Evolutionary conservation across 139 green algal genomes (phyloP), one percentile per base, ranked within the genome.

Genomic region (Tetradesmus lagerheimii): DNA sequence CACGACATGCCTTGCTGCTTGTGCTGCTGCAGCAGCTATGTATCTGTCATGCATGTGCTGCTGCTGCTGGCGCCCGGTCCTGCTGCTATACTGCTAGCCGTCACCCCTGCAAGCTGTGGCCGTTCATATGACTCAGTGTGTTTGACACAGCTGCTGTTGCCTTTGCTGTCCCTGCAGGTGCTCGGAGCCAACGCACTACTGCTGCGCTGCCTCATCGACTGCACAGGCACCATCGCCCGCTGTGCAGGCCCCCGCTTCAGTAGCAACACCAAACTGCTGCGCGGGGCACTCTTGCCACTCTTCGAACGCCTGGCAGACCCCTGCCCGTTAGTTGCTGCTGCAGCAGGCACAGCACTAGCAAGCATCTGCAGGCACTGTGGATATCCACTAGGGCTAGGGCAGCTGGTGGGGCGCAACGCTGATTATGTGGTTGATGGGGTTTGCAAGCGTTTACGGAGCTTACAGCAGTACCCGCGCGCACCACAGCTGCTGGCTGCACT

Each of bases 371-470:
- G 43, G 31, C 66, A 89, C n/a, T 16, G 82, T 35, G 95, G 94
- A 50, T 96, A 96, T 80, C 45, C 31, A n/a, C 80, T 75, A 38
- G 91, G 89, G 3, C 82, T 97, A 47, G 31, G 35, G 14, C n/a
- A 90, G 18, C 92, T 98, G 41, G 80, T 98, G 18, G 45, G 80
- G 0, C 87, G 43, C 16, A 98, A 98, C 80, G 94, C 94, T 1
- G 96, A 98, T 87, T 98, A 97, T 80, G 91, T 98, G 8, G 93
- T 98, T 62, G 96, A 98, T 87, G 95, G 92, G 14, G 78, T 97
- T 41, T 98, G 95, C 75, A 74, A 79, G 67, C 93, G 94, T 74
- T 92, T 98, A 83, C 89, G 96, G 15, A 79, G 91, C 64, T 77
- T 96, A 35, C 34, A 78, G 9, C 18, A 34, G 9, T 71, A 96